These are phyloP conservation scores for Westerdykella aurantiaca DNA, from an alignment of 2,329 filamentous ascomycete genomes.

Conservation along the genomic window DNA sequence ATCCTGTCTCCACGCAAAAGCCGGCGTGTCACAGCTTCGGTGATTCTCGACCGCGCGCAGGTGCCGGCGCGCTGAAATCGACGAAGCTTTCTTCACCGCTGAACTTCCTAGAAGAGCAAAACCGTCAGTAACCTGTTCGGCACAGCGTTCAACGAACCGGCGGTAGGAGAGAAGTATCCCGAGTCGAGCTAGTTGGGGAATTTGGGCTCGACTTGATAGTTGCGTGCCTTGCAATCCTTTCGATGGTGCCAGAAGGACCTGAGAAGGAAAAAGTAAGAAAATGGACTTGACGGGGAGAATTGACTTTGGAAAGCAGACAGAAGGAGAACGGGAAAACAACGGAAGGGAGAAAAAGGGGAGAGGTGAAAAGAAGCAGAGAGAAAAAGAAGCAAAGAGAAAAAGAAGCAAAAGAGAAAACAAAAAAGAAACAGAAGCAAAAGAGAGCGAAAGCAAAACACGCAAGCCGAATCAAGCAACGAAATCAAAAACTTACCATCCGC, in stretches of 20 bases:
- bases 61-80: constrained; percentile 18
- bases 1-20: no score
- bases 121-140: constrained; percentile 2
- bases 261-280: not conserved
- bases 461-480: not conserved
- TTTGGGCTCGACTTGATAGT: not conserved
- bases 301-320: not conserved
- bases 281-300: constrained; percentile 1
- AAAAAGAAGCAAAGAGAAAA: constrained; percentile 2
- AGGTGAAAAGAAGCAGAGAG: not conserved
- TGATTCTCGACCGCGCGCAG: constrained; percentile 9
- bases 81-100: constrained; percentile 33
- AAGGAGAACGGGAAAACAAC: constrained; percentile 1
- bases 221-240: not conserved
- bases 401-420: not conserved
- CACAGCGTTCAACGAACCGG: not conserved
- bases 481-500: constrained; percentile 64
- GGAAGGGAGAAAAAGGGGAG: not conserved
- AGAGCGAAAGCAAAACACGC: not conserved
- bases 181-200: not conserved
- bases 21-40: constrained; percentile 19
- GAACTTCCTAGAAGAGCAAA: constrained; percentile 23
- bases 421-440: not conserved
- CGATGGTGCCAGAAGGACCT: not conserved
- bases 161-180: no score